Evolutionary conservation across 768 basidiomycete species (phyloP).

Genomic region (Suillus ampliporus): DNA sequence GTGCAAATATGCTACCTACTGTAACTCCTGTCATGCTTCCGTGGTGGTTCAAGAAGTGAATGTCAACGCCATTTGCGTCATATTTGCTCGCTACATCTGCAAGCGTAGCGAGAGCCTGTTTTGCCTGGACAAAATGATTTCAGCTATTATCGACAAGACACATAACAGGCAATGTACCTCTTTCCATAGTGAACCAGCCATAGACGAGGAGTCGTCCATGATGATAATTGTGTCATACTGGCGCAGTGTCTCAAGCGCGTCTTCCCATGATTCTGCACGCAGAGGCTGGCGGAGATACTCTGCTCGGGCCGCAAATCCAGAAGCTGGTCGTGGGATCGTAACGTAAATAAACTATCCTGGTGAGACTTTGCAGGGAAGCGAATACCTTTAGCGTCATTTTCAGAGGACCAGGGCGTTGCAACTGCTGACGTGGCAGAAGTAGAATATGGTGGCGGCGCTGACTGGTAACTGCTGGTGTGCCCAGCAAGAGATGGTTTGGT

Average conservation of each 20-base stretch:
- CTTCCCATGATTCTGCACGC: constrained; percentile 32
- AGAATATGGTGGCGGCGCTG: constrained; percentile 33
- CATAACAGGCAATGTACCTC: constrained; percentile 43
- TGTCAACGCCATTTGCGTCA: constrained; percentile 64
- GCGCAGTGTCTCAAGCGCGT: constrained; percentile 42
- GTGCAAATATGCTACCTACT: constrained; percentile 28
- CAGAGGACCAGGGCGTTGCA: constrained; percentile 15
- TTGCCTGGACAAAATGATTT: constrained; percentile 38
- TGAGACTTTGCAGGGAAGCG: constrained; percentile 23
- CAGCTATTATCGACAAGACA: not conserved
- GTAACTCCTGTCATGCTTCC: constrained; percentile 42
- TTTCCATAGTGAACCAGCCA: constrained; percentile 54
- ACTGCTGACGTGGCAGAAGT: constrained; percentile 9
- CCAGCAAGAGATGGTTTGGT: constrained; percentile 2
- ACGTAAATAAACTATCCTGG: constrained; percentile 28
- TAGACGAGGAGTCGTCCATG: constrained; percentile 66
- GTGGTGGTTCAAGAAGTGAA: constrained; percentile 60
- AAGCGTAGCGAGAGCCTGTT: constrained; percentile 51
- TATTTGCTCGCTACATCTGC: constrained; percentile 55
- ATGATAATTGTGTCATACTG: constrained; percentile 63
- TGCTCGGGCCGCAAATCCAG: constrained; percentile 2
- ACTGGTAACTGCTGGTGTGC: constrained; percentile 3
- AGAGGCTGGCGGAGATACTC: constrained; percentile 27
- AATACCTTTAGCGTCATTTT: constrained; percentile 23
- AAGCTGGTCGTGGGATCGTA: constrained; percentile 27